These are phyloP conservation scores for Phytophthora sojae DNA, from an alignment of 352 stramenopile genomes.

Conservation along the genomic window DNA sequence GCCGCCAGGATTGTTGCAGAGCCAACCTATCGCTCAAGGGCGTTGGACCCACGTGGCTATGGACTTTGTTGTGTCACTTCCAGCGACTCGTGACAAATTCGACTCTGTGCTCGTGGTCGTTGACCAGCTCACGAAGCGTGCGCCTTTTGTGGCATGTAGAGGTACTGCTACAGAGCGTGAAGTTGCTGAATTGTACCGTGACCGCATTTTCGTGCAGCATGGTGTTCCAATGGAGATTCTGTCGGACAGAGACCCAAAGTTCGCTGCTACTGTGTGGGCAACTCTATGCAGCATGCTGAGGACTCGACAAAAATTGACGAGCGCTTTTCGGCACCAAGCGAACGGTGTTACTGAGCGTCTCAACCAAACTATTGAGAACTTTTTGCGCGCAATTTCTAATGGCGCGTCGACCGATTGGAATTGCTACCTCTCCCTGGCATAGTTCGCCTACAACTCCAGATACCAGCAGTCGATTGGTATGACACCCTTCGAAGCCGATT, in stretches of 20 bases:
- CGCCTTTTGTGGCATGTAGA: slow-evolving; percentile 11
- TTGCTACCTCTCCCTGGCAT: slow-evolving; percentile 1
- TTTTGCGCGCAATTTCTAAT: slow-evolving; percentile 8
- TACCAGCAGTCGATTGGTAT: slow-evolving; percentile 23
- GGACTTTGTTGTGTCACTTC: slow-evolving; percentile 19
- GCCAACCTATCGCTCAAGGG: slow-evolving; percentile 5
- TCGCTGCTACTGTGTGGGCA: slow-evolving; percentile 20
- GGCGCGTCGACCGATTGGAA: slow-evolving; percentile 21
- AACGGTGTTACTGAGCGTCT: slow-evolving; percentile 24
- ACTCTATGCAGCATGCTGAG: slow-evolving; percentile 9
- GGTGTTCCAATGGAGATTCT: slow-evolving; percentile 14
- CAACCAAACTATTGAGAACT: slow-evolving; percentile 32
- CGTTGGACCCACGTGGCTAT: slow-evolving; percentile 17
- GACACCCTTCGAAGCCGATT: slow-evolving; percentile 25
- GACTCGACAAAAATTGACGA: slow-evolving; percentile 19
- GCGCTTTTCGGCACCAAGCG: slow-evolving; percentile 15
- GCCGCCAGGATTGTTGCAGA: background rate
- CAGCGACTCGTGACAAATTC: background rate
- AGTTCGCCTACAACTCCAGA: slow-evolving; percentile 23
- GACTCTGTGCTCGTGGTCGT: slow-evolving; percentile 18
- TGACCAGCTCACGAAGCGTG: slow-evolving; percentile 11
- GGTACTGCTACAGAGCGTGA: background rate
- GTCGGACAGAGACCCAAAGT: slow-evolving; percentile 28
- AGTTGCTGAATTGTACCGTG: slow-evolving; percentile 2
- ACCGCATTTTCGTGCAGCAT: slow-evolving; percentile 12